phyloP scores from a whole-genome alignment of 371 early-diverging fungal genomes.

The Apophysomyces trapeziformis region DNA sequence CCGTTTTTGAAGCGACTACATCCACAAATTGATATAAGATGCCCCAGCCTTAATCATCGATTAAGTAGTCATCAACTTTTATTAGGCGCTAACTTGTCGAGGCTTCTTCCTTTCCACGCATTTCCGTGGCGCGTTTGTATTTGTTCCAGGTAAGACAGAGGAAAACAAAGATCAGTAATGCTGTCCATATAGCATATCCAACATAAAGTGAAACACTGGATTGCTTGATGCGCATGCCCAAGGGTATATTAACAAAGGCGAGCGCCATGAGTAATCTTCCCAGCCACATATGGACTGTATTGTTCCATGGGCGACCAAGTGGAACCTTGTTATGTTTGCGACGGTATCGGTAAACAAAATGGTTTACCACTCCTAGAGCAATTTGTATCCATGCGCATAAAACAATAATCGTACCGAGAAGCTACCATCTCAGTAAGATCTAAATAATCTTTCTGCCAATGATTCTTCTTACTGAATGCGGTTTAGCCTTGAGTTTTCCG shows the following conservation, averaged over 20 bases:
- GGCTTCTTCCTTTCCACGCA: not conserved
- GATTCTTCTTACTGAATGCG: conserved; percentile 34
- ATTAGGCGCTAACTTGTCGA: not conserved
- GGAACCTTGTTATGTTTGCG: conserved; percentile 22
- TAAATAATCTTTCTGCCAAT: not conserved
- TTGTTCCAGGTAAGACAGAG: conserved; percentile 24
- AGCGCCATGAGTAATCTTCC: conserved; percentile 26
- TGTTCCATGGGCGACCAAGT: conserved; percentile 32
- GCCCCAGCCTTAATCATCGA: no score
- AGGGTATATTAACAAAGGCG: conserved; percentile 36
- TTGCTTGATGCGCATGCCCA: conserved; percentile 38
- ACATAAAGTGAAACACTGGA: conserved; percentile 20
- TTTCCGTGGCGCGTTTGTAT: not conserved
- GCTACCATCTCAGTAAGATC: conserved; percentile 14
- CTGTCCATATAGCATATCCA: conserved; percentile 29
- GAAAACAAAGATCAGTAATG: conserved; percentile 14
- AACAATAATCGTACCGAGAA: conserved; percentile 32
- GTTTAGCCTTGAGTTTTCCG: conserved; percentile 22
- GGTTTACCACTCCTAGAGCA: conserved; percentile 32
- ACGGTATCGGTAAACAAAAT: conserved; percentile 32
- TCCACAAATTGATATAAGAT: no score
- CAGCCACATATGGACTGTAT: conserved; percentile 38
- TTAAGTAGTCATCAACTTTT: not conserved
- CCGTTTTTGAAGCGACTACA: no score
- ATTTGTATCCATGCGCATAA: conserved; percentile 36